Conservation (phyloP, 352 stramenopile genomes). For the Globisporangium lucens region DNA sequence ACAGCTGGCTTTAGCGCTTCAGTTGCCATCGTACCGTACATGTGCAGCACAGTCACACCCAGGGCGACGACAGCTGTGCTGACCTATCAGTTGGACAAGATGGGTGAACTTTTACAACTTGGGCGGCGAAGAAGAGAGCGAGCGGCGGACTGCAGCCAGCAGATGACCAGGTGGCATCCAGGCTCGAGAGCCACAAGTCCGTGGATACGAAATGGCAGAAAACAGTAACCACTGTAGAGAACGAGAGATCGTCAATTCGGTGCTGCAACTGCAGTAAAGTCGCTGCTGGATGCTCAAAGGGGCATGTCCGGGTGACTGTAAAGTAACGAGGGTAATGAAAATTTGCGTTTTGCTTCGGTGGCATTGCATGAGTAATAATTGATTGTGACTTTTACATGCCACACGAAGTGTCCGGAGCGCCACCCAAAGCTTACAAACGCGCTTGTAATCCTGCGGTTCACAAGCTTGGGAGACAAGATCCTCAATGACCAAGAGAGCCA, state of each 20-base stretch:
- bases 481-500: background rate
- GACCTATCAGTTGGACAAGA: background rate
- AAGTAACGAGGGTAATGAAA: background rate
- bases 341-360: background rate
- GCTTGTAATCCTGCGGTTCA: background rate
- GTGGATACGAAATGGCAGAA: conserved; percentile 3
- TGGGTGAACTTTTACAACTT: background rate
- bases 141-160: background rate
- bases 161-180: conserved; percentile 2
- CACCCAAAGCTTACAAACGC: background rate
- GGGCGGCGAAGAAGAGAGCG: background rate
- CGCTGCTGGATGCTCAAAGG: background rate
- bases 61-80: background rate
- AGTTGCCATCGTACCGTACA: background rate
- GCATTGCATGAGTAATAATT: background rate
- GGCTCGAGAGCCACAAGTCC: background rate
- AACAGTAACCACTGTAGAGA: background rate
- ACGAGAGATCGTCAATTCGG: background rate
- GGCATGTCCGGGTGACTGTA: background rate
- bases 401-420: background rate
- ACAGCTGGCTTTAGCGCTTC: conserved; percentile 4
- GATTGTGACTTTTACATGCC: background rate
- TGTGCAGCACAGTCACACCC: background rate
- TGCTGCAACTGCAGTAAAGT: background rate
- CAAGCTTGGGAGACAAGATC: background rate